Base-by-base conservation (phyloP, 2,329 filamentous ascomycete species). In the Aspergillus sp. region DNA sequence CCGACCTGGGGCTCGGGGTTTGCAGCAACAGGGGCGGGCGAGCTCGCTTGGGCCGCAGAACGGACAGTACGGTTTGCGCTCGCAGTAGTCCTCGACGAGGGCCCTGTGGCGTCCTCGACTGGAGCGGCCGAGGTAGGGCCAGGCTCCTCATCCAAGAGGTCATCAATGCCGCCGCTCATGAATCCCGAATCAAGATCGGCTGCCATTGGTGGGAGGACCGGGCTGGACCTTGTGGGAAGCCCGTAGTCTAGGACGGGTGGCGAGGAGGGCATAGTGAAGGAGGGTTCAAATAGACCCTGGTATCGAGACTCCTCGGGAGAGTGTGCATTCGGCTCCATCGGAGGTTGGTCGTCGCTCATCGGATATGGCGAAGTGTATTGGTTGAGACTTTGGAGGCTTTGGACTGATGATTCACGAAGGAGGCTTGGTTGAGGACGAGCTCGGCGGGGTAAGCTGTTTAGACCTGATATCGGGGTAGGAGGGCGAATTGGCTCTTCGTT, bases 181-280 rank as follows among this genome's bases (percentile, higher is more conserved):
- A 96, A 96, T 1, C 91, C 91, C 15, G 91, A 93, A 72, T 96
- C 92, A 19, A 80, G 80, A 70, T 79, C 69, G 72, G 78, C 71
- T 7, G 83, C 82, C 65, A 89, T 82, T 5, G 84, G 83, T 56
- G 88, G 87, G 54, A 93, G 82, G 48, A 87, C 84, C 2, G 94
- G 95, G 72, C 94, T 98, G 2, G 93, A 97, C 28, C 89, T 87
- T 30, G 87, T 86, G 4, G 90, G 88, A 28, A 82, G 81, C 31
- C 83, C 81, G 43, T 84, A 84, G 66, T 87, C 85, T 64, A 93
- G 87, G 1, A 96, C 83, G 1, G 95, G 95, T 15, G 94, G 94
- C 3, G 94, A 98, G 0, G 95, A 98, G 1, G 91, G 91, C 68
- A 98, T 92, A 57, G 92, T 91, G 53, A 87, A 88, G 4, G 92